These are phyloP conservation scores for Tremella fuciformis DNA, from an alignment of 768 basidiomycete species.

Conservation along the genomic window DNA sequence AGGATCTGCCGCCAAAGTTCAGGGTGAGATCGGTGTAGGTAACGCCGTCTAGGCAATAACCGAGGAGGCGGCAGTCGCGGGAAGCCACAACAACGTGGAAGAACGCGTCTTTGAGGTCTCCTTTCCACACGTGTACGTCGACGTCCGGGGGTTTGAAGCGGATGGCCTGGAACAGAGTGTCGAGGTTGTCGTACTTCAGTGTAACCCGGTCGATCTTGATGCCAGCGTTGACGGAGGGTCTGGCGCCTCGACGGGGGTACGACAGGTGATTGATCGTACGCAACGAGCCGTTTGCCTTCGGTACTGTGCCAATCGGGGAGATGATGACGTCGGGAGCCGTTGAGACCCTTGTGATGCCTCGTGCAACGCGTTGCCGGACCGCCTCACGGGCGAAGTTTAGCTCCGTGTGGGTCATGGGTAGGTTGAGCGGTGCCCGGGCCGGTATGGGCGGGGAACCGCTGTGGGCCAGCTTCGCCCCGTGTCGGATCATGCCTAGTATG, in stretches of 20 bases:
- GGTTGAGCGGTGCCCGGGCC: no score
- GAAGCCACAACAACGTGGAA: conserved; percentile 29
- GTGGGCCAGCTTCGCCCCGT: no score
- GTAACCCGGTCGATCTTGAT: conserved; percentile 4
- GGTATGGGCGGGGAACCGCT: no score
- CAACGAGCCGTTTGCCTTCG: not conserved
- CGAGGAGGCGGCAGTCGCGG: conserved; percentile 9
- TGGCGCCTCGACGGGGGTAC: not conserved
- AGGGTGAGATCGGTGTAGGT: conserved; percentile 8
- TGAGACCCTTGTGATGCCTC: no score
- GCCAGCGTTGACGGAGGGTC: conserved; percentile 8
- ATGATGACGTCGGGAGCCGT: no score
- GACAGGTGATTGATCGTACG: conserved; percentile 18
- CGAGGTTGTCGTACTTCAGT: conserved; percentile 13
- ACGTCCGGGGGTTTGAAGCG: not conserved
- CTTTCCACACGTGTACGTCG: conserved; percentile 46
- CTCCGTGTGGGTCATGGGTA: no score
- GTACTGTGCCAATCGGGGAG: conserved; percentile 12
- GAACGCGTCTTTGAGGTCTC: conserved; percentile 45
- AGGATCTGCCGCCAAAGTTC: conserved; percentile 16
- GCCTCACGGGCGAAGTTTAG: no score
- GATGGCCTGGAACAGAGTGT: conserved; percentile 1
- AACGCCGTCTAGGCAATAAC: conserved; percentile 35
- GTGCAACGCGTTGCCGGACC: no score
- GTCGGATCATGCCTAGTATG: no score